Conservation (phyloP, 2,329 filamentous ascomycete genomes). For the Dactylellina parvicollis region DNA sequence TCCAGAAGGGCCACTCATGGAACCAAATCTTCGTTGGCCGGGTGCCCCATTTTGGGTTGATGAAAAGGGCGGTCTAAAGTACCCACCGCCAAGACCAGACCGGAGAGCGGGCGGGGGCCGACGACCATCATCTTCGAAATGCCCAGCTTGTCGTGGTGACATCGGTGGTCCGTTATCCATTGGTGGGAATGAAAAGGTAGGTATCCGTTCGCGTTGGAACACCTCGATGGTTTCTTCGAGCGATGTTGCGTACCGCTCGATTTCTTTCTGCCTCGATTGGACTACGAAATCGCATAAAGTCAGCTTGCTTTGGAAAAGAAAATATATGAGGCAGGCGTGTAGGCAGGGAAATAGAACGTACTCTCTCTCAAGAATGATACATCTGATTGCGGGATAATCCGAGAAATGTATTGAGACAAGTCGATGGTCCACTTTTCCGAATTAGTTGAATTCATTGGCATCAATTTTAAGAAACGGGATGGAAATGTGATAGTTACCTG, state of each 20-base stretch:
- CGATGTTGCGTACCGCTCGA: conserved; percentile 70
- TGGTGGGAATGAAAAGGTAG: conserved; percentile 69
- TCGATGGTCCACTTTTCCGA: conserved; percentile 57
- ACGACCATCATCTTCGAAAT: conserved; percentile 78
- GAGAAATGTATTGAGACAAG: conserved; percentile 79
- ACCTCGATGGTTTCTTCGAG: conserved; percentile 72
- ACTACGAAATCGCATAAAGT: conserved; percentile 60
- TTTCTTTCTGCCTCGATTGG: conserved; percentile 71
- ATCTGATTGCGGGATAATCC: conserved; percentile 77
- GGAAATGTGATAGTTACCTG: conserved; percentile 65
- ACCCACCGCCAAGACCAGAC: conserved; percentile 69
- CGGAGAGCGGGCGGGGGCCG: conserved; percentile 72
- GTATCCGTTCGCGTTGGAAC: conserved; percentile 71
- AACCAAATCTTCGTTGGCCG: conserved; percentile 78
- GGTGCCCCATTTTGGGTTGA: conserved; percentile 24
- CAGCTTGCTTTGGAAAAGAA: conserved; percentile 11
- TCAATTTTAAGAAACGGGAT: conserved; percentile 28
- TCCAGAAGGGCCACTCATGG: conserved; percentile 73
- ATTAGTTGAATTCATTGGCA: no score
- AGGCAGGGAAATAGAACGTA: conserved; percentile 65
- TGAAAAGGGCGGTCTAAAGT: conserved; percentile 67
- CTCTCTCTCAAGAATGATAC: conserved; percentile 82
- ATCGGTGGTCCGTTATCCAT: conserved; percentile 78
- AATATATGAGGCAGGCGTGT: conserved; percentile 62
- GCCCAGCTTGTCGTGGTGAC: conserved; percentile 83